Evolutionary conservation across 192 early-diverging fungal species (phyloP).

Genomic region (Dimargaris xerosporica): DNA sequence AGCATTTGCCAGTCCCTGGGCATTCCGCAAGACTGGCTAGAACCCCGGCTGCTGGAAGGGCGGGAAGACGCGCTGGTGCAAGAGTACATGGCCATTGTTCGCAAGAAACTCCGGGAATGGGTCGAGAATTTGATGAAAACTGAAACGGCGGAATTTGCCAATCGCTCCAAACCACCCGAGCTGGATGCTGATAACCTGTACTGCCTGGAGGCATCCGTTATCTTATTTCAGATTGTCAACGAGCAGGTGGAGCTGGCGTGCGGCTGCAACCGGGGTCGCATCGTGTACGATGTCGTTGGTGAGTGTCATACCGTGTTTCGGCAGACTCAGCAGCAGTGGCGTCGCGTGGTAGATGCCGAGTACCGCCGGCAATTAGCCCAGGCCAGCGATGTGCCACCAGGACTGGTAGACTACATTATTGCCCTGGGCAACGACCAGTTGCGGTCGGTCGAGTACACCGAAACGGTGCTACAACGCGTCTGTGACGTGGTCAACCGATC

Average conservation of each 20-base stretch:
- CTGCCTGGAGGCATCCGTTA: conserved; percentile 63
- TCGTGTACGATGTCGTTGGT: conserved; percentile 72
- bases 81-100: conserved; percentile 84
- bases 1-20: conserved; percentile 78
- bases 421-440: conserved; percentile 92
- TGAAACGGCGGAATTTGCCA: conserved; percentile 65
- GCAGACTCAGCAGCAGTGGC: conserved; percentile 74
- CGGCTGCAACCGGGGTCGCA: conserved; percentile 70
- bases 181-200: conserved; percentile 65
- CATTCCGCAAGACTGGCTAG: conserved; percentile 72
- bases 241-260: conserved; percentile 88
- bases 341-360: conserved; percentile 55
- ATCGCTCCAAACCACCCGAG: conserved; percentile 56
- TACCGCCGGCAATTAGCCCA: conserved; percentile 61
- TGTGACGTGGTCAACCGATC: conserved; percentile 38
- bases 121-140: conserved; percentile 71
- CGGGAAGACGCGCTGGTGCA: conserved; percentile 77
- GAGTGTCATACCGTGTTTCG: conserved; percentile 70
- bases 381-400: conserved; percentile 57
- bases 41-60: conserved; percentile 84
- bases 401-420: conserved; percentile 89
- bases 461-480: conserved; percentile 46
- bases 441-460: conserved; percentile 80
- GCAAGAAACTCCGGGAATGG: conserved; percentile 81
- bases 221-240: conserved; percentile 96